Evolutionary conservation across 345 rosid genomes (phyloP), one percentile per base, ranked within the genome.

Genomic region (Aquilaria sinensis): DNA sequence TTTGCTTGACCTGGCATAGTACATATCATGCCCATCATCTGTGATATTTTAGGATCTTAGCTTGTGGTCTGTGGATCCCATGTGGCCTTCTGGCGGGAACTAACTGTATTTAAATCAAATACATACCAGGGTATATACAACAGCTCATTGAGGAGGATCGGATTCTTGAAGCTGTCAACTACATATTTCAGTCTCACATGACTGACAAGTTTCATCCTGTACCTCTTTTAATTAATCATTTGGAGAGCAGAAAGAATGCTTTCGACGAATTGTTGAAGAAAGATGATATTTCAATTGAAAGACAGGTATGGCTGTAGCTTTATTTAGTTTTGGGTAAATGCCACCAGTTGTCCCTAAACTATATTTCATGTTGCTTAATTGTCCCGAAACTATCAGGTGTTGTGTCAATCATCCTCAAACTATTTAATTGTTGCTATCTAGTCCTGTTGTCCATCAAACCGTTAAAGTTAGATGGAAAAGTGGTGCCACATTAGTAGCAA

Each of bases 101-200:
- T 37, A 7, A 37, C 43, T 3, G 43, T 37, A 37, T 37, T 37
- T 37, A 37, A 3, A 37, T 37, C 43, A 37, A 37, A 37, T 37
- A 3, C 5, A 37, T 7, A 37, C 43, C 56, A 73, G 75, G 61
- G 48, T 32, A 73, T 48, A 34, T 64, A 59, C 45, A 52, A 63
- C 56, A 72, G 34, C 80, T 74, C 58, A 66, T 78, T n/a, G 51
- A 43, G 61, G 59, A 34, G 65, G 72, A 70, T 10, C 71, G 59
- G 57, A 62, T 57, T 31, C 13, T 76, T 4, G 60, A 65, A 57
- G 85, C 85, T 62, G 47, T 78, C 12, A 62, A 65, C 32, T 76
- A 71, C 72, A 76, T 78, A 34, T 65, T 57, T 70, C 62, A 67
- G 52, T 62, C 78, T 30, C 64, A 62, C 53, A 47, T 77, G 77